phyloP scores from a whole-genome alignment of 768 basidiomycete genomes.

The Dendrothele bispora region DNA sequence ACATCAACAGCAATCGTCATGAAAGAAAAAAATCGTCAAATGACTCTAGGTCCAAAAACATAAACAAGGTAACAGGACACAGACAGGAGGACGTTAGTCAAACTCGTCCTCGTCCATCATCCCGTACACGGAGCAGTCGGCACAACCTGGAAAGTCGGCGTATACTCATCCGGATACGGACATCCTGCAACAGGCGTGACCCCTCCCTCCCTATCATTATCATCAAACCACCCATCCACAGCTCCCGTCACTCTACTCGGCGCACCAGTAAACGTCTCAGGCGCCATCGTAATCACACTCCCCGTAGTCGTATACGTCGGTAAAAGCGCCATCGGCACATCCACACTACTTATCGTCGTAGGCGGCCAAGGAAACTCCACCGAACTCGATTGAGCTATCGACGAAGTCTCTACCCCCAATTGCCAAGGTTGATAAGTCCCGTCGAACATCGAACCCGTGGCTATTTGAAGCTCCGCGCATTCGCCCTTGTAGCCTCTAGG shows the following conservation, averaged over 20 bases:
- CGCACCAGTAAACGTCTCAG: background rate
- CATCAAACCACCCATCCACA: background rate
- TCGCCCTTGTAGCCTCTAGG: background rate
- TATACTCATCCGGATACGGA: background rate
- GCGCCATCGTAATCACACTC: background rate
- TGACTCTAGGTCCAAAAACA: too few relatives aligned
- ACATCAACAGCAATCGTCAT: too few relatives aligned
- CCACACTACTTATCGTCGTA: background rate
- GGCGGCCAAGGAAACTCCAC: background rate
- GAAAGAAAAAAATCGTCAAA: too few relatives aligned
- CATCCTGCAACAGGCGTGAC: background rate
- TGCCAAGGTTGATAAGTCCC: conserved; percentile 6
- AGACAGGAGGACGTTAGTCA: too few relatives aligned
- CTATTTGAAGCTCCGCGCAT: background rate
- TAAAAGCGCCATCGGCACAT: background rate
- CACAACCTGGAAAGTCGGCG: background rate
- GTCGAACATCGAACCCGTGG: background rate
- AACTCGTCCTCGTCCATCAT: too few relatives aligned
- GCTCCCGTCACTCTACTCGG: background rate
- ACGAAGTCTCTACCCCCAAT: background rate
- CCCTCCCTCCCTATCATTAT: background rate
- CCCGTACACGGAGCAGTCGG: background rate
- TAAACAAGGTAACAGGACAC: too few relatives aligned
- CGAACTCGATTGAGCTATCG: background rate
- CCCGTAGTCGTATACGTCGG: conserved; percentile 7